Base-by-base conservation (phyloP, 257 asterid species). In the Solanum appendiculatum region DNA sequence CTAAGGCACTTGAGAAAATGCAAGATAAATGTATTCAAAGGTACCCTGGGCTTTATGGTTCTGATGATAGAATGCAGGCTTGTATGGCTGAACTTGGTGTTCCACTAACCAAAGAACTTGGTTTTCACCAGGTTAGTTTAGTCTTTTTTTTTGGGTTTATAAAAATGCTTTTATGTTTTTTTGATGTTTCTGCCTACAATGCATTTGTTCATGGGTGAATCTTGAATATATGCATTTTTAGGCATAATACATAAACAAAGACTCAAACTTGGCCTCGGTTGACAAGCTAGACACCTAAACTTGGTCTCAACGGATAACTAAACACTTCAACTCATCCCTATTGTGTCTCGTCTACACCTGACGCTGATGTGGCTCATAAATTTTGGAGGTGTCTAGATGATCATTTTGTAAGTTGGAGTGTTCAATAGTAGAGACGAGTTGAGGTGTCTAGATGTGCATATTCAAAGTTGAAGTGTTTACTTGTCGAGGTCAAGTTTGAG, bases 61-160 rank as follows among this genome's bases (percentile, higher is more conserved):
- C 98, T 13, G 99, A 96, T 86, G 99, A 96, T 86, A 85, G 99
- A 86, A 93, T 96, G 93, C 99, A 96, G 82, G 98, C 99, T 78
- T 96, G 99, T 95, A 95, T 95, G 99, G 94, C 99, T 23, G 99
- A 96, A 89, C 95, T 96, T 82, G 99, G 99, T 27, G 97, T 95
- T 69, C 99, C 99, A 58, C 97, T 96, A 88, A 96, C 98, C 82
- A 96, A 92, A 92, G 97, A 96, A 93, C 92, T 90, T 85, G 99
- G 99, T 33, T 96, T 96, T 87, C 99, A 96, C 89, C 99, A 96
- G 96, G 98, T 92, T 86, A 86, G 92, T 89, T 87, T 81, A 7
- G 44, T 42, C 83, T 40, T 40, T 14, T 51, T 27, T 80, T 3
- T n/a, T n/a, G 37, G 54, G 3, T 46, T 15, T 85, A 34, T 54